phyloP scores from a whole-genome alignment of 768 basidiomycete genomes.

The Nidularia pulvinata region DNA sequence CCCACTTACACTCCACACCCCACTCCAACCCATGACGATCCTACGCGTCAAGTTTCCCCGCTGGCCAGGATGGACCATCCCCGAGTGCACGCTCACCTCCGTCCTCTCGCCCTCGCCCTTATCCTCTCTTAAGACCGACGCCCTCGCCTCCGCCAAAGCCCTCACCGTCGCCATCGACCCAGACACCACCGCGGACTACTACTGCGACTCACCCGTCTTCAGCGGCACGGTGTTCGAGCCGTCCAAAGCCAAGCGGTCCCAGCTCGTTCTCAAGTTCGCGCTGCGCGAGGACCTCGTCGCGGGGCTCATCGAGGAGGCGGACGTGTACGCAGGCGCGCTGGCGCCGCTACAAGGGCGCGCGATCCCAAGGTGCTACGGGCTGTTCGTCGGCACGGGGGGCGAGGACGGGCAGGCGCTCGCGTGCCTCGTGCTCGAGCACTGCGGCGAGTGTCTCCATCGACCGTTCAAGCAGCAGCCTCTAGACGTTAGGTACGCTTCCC shows the following conservation, averaged over 20 bases:
- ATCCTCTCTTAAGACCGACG: background rate
- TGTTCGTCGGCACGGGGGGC: conserved; percentile 22
- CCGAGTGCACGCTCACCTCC: conserved; percentile 22
- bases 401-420: conserved; percentile 26
- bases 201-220: conserved; percentile 35
- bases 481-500: conserved; percentile 23
- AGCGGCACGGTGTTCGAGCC: conserved; percentile 15
- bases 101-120: conserved; percentile 6
- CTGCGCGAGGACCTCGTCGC: conserved; percentile 33
- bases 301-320: conserved; percentile 29
- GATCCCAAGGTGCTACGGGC: conserved; percentile 30
- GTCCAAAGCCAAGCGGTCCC: background rate
- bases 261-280: conserved; percentile 33
- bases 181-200: conserved; percentile 25
- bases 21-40: conserved; percentile 11
- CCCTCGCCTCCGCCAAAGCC: conserved; percentile 1
- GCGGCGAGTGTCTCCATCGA: conserved; percentile 28
- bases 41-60: conserved; percentile 30
- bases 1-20: background rate
- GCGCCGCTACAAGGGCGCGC: conserved; percentile 25
- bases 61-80: conserved; percentile 34
- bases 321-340: conserved; percentile 26
- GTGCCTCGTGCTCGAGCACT: conserved; percentile 33
- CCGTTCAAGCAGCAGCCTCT: conserved; percentile 25
- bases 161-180: conserved; percentile 27